Conservation (phyloP, 1,284 basidiomycete genomes). For the Thelephora terrestris region DNA sequence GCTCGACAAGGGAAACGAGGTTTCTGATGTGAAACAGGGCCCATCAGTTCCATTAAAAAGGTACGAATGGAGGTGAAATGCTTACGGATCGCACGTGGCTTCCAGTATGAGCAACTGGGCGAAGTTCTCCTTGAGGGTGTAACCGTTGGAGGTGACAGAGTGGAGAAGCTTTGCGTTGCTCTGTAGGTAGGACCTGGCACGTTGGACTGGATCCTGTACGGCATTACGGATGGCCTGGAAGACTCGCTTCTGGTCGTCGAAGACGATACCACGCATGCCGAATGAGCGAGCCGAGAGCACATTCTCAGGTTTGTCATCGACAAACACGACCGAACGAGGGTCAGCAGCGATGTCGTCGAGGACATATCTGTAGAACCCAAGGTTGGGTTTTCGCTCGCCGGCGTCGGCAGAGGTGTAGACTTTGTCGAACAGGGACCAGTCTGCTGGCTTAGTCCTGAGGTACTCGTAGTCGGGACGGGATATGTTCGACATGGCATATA, state of each 20-base stretch:
- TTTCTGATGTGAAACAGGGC: constrained; percentile 16
- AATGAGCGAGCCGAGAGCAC: constrained; percentile 45
- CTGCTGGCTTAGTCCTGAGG: constrained; percentile 33
- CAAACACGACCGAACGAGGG: constrained; percentile 35
- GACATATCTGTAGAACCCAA: constrained; percentile 43
- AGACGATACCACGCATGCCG: constrained; percentile 44
- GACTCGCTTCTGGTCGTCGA: constrained; percentile 32
- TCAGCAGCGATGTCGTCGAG: constrained; percentile 32
- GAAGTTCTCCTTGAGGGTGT: constrained; percentile 41
- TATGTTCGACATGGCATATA: constrained; percentile 54
- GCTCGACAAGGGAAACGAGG: constrained; percentile 32
- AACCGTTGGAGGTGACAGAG: constrained; percentile 35
- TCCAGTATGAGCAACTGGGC: constrained; percentile 50
- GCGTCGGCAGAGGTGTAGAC: constrained; percentile 40
- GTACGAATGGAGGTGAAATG: constrained; percentile 2
- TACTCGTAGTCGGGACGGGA: constrained; percentile 42
- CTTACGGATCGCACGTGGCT: constrained; percentile 35
- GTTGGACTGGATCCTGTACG: constrained; percentile 33
- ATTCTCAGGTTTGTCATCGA: constrained; percentile 54
- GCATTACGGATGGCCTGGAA: constrained; percentile 35
- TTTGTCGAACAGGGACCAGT: constrained; percentile 45
- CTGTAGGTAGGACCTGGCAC: constrained; percentile 32
- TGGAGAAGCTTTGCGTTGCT: constrained; percentile 30
- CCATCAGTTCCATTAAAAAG: neutral
- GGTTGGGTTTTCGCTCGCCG: constrained; percentile 45